A percentile compares a stretch with the other conserved stretches of the same genome.
phyloP scores from a whole-genome alignment of 2,329 filamentous ascomycete genomes.

The Graphium sp. region DNA sequence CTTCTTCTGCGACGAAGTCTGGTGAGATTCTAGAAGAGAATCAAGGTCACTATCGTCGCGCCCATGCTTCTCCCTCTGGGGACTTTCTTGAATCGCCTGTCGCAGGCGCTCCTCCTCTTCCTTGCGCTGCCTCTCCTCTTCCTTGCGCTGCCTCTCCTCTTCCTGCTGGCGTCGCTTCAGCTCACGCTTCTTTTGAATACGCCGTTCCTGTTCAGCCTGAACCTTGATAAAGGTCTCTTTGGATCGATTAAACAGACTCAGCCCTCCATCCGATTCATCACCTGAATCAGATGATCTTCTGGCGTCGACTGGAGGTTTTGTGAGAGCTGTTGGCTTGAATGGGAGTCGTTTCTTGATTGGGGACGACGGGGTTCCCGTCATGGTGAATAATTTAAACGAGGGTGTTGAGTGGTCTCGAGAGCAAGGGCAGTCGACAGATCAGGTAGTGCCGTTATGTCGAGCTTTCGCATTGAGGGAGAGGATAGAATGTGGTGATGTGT shows the following conservation, averaged over 20 bases:
- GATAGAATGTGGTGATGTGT: background rate
- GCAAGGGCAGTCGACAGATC: background rate
- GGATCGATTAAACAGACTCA: conserved; percentile 31
- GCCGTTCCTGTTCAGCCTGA: conserved; percentile 19
- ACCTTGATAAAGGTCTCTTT: conserved; percentile 29
- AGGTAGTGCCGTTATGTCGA: background rate
- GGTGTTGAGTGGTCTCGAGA: background rate
- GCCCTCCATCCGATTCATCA: conserved; percentile 8
- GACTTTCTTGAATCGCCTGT: no score
- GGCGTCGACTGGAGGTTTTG: conserved; percentile 6
- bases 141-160: conserved; percentile 3
- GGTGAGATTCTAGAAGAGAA: no score
- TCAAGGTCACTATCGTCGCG: no score
- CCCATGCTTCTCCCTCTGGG: no score
- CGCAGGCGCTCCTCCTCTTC: background rate
- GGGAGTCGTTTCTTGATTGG: conserved; percentile 21
- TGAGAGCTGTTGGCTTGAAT: conserved; percentile 30
- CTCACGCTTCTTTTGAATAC: conserved; percentile 7
- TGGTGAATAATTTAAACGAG: background rate
- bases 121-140: background rate
- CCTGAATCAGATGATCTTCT: conserved; percentile 5
- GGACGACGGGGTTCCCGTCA: no score
- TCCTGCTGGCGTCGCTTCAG: no score
- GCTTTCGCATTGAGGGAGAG: background rate
- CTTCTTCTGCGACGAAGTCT: conserved; percentile 2